Conservation (phyloP, 306 rosid species). For the Gleditsia sinensis region DNA sequence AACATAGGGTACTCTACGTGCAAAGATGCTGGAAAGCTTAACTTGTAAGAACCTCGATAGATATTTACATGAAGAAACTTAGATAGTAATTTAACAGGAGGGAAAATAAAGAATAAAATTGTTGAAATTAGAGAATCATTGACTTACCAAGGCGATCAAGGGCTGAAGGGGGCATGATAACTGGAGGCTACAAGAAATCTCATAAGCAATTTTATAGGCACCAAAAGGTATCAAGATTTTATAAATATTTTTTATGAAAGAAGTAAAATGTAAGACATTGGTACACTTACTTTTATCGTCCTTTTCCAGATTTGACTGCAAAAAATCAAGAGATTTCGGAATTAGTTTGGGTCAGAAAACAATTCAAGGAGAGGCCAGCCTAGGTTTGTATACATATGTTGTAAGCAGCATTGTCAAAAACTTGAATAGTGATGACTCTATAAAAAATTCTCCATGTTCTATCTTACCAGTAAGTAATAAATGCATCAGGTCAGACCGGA, state of each 20-base stretch:
- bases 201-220: constrained; percentile 9
- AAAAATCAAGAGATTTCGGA: background rate
- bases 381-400: background rate
- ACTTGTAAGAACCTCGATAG: background rate
- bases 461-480: background rate
- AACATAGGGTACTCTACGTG: constrained; percentile 59
- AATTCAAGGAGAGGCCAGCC: background rate
- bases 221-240: background rate
- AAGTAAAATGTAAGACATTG: constrained; percentile 9
- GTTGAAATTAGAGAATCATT: constrained; percentile 10
- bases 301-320: constrained; percentile 57
- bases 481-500: constrained; percentile 25
- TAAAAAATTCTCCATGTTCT: background rate
- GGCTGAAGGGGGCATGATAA: constrained; percentile 68
- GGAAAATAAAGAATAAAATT: background rate
- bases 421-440: background rate
- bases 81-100: background rate
- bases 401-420: background rate
- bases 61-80: constrained; percentile 8
- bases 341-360: background rate
- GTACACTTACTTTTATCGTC: constrained; percentile 58
- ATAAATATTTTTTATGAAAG: background rate
- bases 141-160: constrained; percentile 50
- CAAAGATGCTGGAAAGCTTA: constrained; percentile 40
- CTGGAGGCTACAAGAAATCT: constrained; percentile 39